A percentile compares a stretch with the other conserved stretches of the same genome.
Evolutionary conservation across 2,329 filamentous ascomycete species (phyloP).

Genomic region (Chaetomium globosum): DNA sequence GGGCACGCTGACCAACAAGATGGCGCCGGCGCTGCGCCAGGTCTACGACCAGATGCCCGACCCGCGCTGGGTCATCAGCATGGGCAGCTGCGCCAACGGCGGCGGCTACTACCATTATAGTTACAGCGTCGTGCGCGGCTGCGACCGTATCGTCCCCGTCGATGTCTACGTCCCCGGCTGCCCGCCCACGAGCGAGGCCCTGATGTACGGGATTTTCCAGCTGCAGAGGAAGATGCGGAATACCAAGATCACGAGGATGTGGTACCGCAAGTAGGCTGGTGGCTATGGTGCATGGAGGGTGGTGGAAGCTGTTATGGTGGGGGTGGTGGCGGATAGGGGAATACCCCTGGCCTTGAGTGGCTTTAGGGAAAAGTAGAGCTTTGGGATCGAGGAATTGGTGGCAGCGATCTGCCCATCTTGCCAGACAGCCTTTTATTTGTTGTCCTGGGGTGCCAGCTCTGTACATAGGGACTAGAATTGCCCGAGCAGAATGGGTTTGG

Average conservation of each 20-base stretch:
- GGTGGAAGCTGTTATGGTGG: not conserved
- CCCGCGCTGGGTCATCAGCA: constrained; percentile 70
- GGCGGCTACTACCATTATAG: constrained; percentile 76
- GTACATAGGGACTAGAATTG: constrained; percentile 18
- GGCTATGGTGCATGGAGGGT: constrained; percentile 5
- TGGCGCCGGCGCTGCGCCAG: constrained; percentile 86
- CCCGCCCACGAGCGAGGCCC: constrained; percentile 52
- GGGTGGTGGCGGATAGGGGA: not conserved
- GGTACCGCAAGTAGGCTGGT: constrained; percentile 54
- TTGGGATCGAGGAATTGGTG: not conserved
- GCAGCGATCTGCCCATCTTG: constrained; percentile 1
- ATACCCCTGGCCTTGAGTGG: not conserved
- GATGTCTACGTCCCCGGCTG: constrained; percentile 71
- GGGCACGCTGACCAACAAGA: constrained; percentile 93
- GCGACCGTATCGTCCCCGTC: constrained; percentile 67
- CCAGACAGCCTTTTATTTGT: constrained; percentile 8
- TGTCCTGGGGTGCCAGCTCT: constrained; percentile 4
- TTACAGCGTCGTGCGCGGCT: constrained; percentile 66
- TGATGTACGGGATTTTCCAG: constrained; percentile 64
- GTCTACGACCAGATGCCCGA: constrained; percentile 97
- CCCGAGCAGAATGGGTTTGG: constrained; percentile 9
- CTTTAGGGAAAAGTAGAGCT: not conserved
- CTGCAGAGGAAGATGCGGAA: constrained; percentile 69
- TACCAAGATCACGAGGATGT: constrained; percentile 52
- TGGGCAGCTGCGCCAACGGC: constrained; percentile 50